Conservation (phyloP, 2,329 filamentous ascomycete species). For the Aspergillus sergii region DNA sequence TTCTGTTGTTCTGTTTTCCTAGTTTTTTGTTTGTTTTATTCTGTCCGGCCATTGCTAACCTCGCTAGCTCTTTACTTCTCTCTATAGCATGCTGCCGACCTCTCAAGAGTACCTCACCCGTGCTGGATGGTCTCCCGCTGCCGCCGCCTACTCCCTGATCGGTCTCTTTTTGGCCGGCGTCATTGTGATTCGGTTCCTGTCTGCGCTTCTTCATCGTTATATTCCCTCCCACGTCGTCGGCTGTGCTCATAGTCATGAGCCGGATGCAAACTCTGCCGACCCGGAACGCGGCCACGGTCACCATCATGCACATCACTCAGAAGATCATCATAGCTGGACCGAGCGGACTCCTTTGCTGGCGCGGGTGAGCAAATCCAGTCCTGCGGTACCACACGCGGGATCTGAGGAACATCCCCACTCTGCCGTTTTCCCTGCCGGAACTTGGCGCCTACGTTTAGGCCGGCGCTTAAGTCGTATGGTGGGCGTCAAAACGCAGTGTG, state of each 20-base stretch:
- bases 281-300: slow-evolving; percentile 33
- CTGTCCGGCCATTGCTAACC: slow-evolving; percentile 27
- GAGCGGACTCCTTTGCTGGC: slow-evolving; percentile 37
- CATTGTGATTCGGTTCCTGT: slow-evolving; percentile 49
- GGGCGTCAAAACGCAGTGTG: slow-evolving; percentile 54
- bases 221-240: slow-evolving; percentile 55
- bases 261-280: slow-evolving; percentile 36
- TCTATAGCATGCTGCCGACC: slow-evolving; percentile 92
- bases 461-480: slow-evolving; percentile 54
- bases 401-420: slow-evolving; percentile 19
- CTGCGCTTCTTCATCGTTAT: slow-evolving; percentile 47
- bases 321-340: slow-evolving; percentile 17
- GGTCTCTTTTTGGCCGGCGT: slow-evolving; percentile 52
- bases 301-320: slow-evolving; percentile 15
- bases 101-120: slow-evolving; percentile 75
- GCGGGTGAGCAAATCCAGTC: slow-evolving; percentile 26
- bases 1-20: background rate
- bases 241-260: slow-evolving; percentile 50
- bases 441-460: slow-evolving; percentile 38
- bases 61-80: slow-evolving; percentile 78
- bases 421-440: slow-evolving; percentile 27
- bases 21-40: too few species aligned
- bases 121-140: slow-evolving; percentile 66
- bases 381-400: slow-evolving; percentile 18
- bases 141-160: slow-evolving; percentile 58